A percentile compares a stretch with the other conserved stretches of the same genome.
Conservation (phyloP, 441 rosid species). For the Bocquillonia castaneifolia region DNA sequence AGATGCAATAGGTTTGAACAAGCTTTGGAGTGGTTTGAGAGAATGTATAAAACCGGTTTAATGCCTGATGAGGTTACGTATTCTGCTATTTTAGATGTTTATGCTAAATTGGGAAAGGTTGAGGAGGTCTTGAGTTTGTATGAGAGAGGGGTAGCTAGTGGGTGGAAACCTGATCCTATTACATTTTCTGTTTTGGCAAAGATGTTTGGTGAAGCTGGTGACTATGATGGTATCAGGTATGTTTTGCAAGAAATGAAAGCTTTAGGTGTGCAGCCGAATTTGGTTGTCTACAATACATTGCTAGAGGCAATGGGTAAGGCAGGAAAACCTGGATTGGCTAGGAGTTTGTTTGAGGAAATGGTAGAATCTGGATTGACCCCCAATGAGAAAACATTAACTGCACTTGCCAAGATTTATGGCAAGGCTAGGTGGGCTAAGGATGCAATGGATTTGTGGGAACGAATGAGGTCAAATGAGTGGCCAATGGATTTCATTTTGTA, state of each 20-base stretch:
- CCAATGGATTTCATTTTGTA: constrained; percentile 80
- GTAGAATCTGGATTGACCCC: constrained; percentile 65
- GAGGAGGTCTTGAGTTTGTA: constrained; percentile 84
- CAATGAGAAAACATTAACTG: constrained; percentile 72
- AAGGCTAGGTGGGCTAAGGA: constrained; percentile 89
- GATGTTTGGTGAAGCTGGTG: constrained; percentile 90
- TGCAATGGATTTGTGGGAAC: constrained; percentile 72
- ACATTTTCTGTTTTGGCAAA: constrained; percentile 73
- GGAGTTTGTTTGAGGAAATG: constrained; percentile 76
- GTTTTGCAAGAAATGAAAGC: constrained; percentile 82
- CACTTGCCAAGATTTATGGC: constrained; percentile 81
- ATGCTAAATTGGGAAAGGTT: constrained; percentile 72
- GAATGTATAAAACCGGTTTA: constrained; percentile 81
- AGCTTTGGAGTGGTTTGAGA: constrained; percentile 92
- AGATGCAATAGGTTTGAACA: constrained; percentile 63
- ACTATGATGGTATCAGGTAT: constrained; percentile 83
- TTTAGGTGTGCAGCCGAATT: constrained; percentile 74
- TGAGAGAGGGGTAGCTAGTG: constrained; percentile 87
- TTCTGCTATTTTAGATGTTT: constrained; percentile 77
- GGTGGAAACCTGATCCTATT: constrained; percentile 84
- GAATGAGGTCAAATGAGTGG: constrained; percentile 65
- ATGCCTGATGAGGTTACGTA: constrained; percentile 97
- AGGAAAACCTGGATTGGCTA: constrained; percentile 77
- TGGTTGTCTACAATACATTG: constrained; percentile 80
- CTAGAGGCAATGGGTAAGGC: constrained; percentile 90